phyloP scores from a whole-genome alignment of 345 rosid species.

The Ceriops zippeliana region DNA sequence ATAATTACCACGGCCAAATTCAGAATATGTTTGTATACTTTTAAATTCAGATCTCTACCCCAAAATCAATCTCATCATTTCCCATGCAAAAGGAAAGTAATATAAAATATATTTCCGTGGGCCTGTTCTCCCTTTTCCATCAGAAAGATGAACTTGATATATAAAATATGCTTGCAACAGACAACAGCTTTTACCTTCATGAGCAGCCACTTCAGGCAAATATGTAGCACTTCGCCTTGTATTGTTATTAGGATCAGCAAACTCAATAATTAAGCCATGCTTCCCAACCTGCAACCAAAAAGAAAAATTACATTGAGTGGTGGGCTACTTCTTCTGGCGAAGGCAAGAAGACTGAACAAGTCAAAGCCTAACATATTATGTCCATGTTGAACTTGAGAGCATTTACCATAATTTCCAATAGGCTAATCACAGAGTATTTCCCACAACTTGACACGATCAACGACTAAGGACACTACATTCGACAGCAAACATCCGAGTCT shows the following conservation, averaged over 20 bases:
- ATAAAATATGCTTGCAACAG: not conserved
- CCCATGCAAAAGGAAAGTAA: no score
- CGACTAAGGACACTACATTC: no score
- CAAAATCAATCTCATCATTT: no score
- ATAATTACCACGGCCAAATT: no score
- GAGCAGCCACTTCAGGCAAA: slow-evolving; percentile 95
- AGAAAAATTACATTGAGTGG: not conserved
- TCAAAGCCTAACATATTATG: not conserved
- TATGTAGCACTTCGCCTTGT: slow-evolving; percentile 84
- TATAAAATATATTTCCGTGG: not conserved
- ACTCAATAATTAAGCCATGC: slow-evolving; percentile 95
- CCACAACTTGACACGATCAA: no score
- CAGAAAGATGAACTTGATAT: not conserved
- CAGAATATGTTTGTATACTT: no score
- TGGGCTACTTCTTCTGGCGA: not conserved
- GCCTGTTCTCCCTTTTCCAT: not conserved
- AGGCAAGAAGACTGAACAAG: not conserved
- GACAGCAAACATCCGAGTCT: no score
- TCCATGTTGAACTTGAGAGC: not conserved
- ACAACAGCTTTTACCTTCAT: slow-evolving; percentile 58
- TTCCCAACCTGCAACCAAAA: slow-evolving; percentile 58
- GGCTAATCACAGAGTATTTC: no score
- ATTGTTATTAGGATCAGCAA: slow-evolving; percentile 63
- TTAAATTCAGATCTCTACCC: no score
- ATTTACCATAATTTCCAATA: not conserved